These are phyloP conservation scores for Postia placenta DNA, from an alignment of 768 basidiomycete genomes.

Conservation along the genomic window DNA sequence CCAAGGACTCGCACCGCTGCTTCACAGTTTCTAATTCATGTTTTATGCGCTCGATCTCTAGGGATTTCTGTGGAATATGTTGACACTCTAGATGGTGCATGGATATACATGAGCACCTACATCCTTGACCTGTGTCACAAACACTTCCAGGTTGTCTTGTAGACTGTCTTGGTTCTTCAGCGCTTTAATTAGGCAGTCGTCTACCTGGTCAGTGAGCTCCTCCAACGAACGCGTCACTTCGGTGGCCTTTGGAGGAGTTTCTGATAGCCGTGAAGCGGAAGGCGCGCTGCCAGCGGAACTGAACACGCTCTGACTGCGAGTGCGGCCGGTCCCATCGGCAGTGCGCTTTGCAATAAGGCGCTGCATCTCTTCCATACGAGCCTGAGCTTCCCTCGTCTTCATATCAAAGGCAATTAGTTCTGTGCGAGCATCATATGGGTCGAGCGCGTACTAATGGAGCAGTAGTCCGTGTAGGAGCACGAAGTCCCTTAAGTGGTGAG, in stretches of 20 bases:
- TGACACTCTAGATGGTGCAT: not conserved
- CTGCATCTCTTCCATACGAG: slow-evolving; percentile 80
- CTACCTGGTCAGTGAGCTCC: slow-evolving; percentile 49
- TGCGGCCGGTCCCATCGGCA: slow-evolving; percentile 44
- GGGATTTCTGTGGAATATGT: slow-evolving; percentile 37
- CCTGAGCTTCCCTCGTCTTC: slow-evolving; percentile 70
- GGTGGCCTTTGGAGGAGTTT: slow-evolving; percentile 16
- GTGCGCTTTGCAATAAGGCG: slow-evolving; percentile 60
- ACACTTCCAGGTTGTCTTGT: slow-evolving; percentile 40
- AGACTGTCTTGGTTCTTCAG: slow-evolving; percentile 51
- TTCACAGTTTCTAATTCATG: slow-evolving; percentile 63
- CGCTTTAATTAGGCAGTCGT: slow-evolving; percentile 47
- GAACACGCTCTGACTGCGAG: slow-evolving; percentile 36
- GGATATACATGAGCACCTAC: slow-evolving; percentile 29
- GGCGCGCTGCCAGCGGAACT: slow-evolving; percentile 11
- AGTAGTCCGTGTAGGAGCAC: slow-evolving; percentile 34
- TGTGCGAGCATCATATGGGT: not conserved
- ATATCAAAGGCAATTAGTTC: not conserved
- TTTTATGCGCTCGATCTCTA: slow-evolving; percentile 57
- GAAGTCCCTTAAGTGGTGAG: slow-evolving; percentile 51
- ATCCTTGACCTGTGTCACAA: slow-evolving; percentile 51
- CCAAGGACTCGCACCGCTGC: slow-evolving; percentile 74
- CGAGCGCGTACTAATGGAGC: slow-evolving; percentile 44
- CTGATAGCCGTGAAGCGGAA: slow-evolving; percentile 13
- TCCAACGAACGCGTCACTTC: slow-evolving; percentile 44